Evolutionary conservation across 169 alveolate genomes (phyloP).

Genomic region (Cystoisospora suis): DNA sequence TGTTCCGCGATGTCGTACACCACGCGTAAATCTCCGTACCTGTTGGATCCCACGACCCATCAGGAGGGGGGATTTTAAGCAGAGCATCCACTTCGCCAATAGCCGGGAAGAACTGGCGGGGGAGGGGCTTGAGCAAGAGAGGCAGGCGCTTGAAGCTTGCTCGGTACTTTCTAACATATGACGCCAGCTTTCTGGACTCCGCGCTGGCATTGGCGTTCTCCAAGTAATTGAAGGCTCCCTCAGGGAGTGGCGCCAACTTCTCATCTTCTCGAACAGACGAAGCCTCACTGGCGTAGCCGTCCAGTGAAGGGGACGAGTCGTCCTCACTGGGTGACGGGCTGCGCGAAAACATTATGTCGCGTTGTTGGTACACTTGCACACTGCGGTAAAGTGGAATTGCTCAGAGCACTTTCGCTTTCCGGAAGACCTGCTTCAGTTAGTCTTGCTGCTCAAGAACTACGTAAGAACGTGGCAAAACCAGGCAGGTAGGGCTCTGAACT

Average conservation of each 20-base stretch:
- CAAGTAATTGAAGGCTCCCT: neutral
- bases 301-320: too few species aligned
- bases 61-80: neutral
- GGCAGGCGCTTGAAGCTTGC: neutral
- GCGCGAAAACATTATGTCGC: too few species aligned
- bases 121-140: neutral
- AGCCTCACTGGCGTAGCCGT: too few species aligned
- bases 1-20: neutral
- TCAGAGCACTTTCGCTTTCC: too few species aligned
- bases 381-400: too few species aligned
- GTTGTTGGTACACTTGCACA: too few species aligned
- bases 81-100: slow-evolving; percentile 12
- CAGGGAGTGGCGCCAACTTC: neutral
- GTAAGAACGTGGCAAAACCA: too few species aligned
- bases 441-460: too few species aligned
- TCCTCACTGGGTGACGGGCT: too few species aligned
- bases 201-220: neutral
- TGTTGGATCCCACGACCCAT: neutral
- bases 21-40: neutral
- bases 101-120: neutral
- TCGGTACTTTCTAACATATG: neutral
- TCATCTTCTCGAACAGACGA: too few species aligned
- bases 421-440: too few species aligned
- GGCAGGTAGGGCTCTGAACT: too few species aligned
- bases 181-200: neutral